phyloP scores from a whole-genome alignment of 768 basidiomycete species.

The Lentinula boryana region DNA sequence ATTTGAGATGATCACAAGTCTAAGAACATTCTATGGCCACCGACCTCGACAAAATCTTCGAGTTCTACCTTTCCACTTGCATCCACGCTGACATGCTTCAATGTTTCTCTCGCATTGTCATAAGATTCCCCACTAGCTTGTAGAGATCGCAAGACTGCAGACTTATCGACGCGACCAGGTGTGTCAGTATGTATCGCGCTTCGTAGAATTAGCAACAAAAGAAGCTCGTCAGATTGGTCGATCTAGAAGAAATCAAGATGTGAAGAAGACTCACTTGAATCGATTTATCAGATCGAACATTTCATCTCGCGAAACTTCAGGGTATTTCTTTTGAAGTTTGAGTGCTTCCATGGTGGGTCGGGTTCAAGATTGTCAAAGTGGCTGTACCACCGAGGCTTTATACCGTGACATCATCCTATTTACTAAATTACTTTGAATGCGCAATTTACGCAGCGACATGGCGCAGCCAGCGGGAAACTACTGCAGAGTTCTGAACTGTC shows the following conservation, averaged over 20 bases:
- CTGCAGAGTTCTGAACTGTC: too few species aligned
- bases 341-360: constrained; percentile 64
- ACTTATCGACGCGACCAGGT: constrained; percentile 80
- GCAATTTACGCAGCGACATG: too few species aligned
- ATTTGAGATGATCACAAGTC: not conserved
- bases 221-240: not conserved
- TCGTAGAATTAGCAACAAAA: not conserved
- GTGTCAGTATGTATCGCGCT: constrained; percentile 75
- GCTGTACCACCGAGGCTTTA: not conserved
- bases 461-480: too few species aligned
- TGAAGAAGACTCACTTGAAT: constrained; percentile 74
- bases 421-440: too few species aligned
- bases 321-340: constrained; percentile 86
- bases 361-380: not conserved
- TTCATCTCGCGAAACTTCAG: constrained; percentile 87
- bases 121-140: constrained; percentile 84
- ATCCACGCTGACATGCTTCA: constrained; percentile 93
- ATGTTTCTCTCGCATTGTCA: constrained; percentile 80
- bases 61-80: constrained; percentile 94
- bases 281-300: constrained; percentile 91
- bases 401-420: not conserved
- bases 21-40: constrained; percentile 15
- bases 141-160: constrained; percentile 70
- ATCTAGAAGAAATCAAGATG: not conserved
- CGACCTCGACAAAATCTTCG: constrained; percentile 97